Conservation (phyloP, 2,329 filamentous ascomycete genomes). For the Aspergillus ibericus region DNA sequence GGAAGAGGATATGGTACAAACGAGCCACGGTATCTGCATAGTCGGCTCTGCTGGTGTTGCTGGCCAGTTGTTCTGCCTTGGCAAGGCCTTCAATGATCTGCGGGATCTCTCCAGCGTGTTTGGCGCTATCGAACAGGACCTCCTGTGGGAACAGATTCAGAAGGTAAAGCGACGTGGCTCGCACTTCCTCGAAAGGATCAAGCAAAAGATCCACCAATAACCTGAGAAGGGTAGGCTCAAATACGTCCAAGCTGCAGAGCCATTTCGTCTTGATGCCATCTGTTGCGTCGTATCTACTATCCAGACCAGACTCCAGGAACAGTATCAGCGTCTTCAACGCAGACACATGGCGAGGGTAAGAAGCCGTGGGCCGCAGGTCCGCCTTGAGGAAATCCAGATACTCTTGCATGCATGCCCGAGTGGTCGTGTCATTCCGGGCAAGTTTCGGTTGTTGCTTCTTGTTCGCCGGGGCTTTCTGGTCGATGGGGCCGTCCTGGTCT, state of each 20-base stretch:
- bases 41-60: constrained; percentile 75
- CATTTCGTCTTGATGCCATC: constrained; percentile 52
- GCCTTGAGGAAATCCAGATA: constrained; percentile 70
- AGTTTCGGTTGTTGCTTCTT: constrained; percentile 27
- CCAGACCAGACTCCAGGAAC: constrained; percentile 69
- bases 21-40: constrained; percentile 89
- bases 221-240: constrained; percentile 43
- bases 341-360: constrained; percentile 86
- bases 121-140: constrained; percentile 23
- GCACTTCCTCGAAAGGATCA: constrained; percentile 91
- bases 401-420: constrained; percentile 64
- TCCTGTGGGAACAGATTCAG: constrained; percentile 42
- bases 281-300: constrained; percentile 44
- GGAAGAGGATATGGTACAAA: constrained; percentile 68
- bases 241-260: constrained; percentile 50
- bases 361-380: constrained; percentile 77
- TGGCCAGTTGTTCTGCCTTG: constrained; percentile 40
- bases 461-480: constrained; percentile 10
- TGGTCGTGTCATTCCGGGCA: constrained; percentile 53
- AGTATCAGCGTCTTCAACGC: constrained; percentile 69
- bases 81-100: constrained; percentile 33
- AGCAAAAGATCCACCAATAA: constrained; percentile 75
- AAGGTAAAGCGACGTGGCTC: constrained; percentile 54
- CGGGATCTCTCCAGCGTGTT: constrained; percentile 12
- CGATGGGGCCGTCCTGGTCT: constrained; percentile 29